Evolutionary conservation across 2,329 filamentous ascomycete genomes (phyloP).

Genomic region (Aspergillaceae sp.): DNA sequence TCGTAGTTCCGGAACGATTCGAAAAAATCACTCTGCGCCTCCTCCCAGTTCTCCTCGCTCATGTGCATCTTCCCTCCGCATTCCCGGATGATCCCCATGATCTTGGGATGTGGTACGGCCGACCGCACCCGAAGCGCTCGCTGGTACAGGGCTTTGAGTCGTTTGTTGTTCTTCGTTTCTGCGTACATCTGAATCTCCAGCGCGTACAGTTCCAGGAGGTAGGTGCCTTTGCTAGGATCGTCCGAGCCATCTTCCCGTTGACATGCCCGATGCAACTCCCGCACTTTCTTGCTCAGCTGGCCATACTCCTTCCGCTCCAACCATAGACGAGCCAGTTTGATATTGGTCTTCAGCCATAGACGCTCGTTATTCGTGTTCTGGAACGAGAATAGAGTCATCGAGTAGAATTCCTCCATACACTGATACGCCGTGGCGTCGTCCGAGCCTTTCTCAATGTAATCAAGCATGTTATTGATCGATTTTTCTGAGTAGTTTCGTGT

Average conservation of each 20-base stretch:
- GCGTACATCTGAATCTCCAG: conserved; percentile 98
- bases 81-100: conserved; percentile 98
- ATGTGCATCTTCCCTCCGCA: conserved; percentile 99
- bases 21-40: conserved; percentile 94
- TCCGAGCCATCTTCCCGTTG: conserved; percentile 71
- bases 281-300: conserved; percentile 70
- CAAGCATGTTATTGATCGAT: conserved; percentile 98
- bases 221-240: conserved; percentile 92
- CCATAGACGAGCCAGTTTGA: conserved; percentile 87
- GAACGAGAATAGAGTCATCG: conserved; percentile 84
- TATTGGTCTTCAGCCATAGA: conserved; percentile 95
- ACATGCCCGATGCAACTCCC: conserved; percentile 81
- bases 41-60: conserved; percentile 99
- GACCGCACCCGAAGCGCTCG: conserved; percentile 85
- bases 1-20: conserved; percentile 99
- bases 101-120: conserved; percentile 96
- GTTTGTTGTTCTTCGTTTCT: conserved; percentile 94
- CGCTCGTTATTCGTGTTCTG: conserved; percentile 96
- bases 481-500: conserved; percentile 98
- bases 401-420: conserved; percentile 94
- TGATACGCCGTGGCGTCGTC: conserved; percentile 61
- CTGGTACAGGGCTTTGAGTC: conserved; percentile 86
- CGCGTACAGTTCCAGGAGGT: conserved; percentile 90
- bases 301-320: conserved; percentile 84
- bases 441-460: conserved; percentile 91